Evolutionary conservation across 495 filamentous ascomycete species (phyloP), one percentile per base, ranked within the genome.

Genomic region (Neohortaea acidophila): DNA sequence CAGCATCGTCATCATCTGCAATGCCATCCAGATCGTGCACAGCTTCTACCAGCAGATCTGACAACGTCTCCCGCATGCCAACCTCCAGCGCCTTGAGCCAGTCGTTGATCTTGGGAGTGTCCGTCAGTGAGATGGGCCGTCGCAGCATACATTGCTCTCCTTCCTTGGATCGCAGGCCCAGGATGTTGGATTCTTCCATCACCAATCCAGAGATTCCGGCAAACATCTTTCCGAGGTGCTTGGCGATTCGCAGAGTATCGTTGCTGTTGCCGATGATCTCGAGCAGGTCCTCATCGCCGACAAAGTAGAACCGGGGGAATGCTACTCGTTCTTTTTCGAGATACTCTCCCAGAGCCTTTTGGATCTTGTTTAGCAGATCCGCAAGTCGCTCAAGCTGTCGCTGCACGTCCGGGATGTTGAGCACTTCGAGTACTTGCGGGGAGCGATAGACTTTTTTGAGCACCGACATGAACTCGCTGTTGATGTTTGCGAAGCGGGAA

Each of bases 221-320:
- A 63, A 99, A 99, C 89, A 99, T 99, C 67, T 99, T 99, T 59
- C 91, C 84, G 65, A 99, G 83, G 58, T 99, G 89, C 58, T 96
- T 96, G 31, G 87, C 81, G 41, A 99, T 85, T 19, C 89, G 84
- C 50, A 84, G 65, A 9, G 86, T 91, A 51, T 99, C 89, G 51
- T 93, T 94, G 59, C 85, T 93, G 59, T 99, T 99, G 55, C 89
- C 89, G 36, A 99, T 99, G 59, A 99, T 99, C 59, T 99, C 89
- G n/a, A 99, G 67, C 41, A 99, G 64, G 58, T 99, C 89, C 59
- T 99, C 89, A 51, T 99, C 89, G 56, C 89, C 89, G 39, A 99
- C 89, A 52, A 99, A 99, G 59, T 99, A 99, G 65, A 99, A 99
- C 21, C 89, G 74, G 33, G 89, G 89, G 64, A 99, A 99, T 2